These are phyloP conservation scores for Schwanniomyces pseudopolymorphus DNA, from an alignment of 805 yeast species.

Conservation along the genomic window DNA sequence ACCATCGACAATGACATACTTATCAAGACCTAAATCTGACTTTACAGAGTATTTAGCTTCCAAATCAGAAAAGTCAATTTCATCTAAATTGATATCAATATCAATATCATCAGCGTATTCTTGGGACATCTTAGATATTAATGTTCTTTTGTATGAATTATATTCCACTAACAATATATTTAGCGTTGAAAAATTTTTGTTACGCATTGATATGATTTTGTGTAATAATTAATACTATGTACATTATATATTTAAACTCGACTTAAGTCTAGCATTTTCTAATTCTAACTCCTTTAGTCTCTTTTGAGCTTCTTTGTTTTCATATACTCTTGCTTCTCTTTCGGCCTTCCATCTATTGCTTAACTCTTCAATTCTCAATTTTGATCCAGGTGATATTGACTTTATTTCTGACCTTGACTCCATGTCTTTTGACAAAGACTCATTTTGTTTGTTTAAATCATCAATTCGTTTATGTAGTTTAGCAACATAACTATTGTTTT, in stretches of 20 bases:
- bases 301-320: constrained; percentile 52
- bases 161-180: not conserved
- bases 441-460: constrained; percentile 23
- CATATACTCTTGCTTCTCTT: constrained; percentile 65
- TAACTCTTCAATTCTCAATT: constrained; percentile 58
- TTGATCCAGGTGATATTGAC: constrained; percentile 33
- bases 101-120: constrained; percentile 33
- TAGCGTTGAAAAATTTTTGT: constrained; percentile 16
- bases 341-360: constrained; percentile 68
- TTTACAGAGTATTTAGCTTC: constrained; percentile 69
- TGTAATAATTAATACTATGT: constrained; percentile 4
- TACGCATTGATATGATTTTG: constrained; percentile 5
- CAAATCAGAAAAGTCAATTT: constrained; percentile 79
- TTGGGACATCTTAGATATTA: constrained; percentile 14
- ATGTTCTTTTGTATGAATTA: not conserved
- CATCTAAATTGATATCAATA: constrained; percentile 41
- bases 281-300: constrained; percentile 53
- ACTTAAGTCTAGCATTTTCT: constrained; percentile 46
- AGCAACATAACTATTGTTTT: constrained; percentile 20
- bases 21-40: constrained; percentile 63
- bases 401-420: constrained; percentile 7
- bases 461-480: constrained; percentile 25
- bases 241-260: not conserved
- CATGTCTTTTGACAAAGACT: constrained; percentile 15
- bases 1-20: constrained; percentile 86